Conservation (phyloP, 2,329 filamentous ascomycete species). For the Emericellopsis atlantica region DNA sequence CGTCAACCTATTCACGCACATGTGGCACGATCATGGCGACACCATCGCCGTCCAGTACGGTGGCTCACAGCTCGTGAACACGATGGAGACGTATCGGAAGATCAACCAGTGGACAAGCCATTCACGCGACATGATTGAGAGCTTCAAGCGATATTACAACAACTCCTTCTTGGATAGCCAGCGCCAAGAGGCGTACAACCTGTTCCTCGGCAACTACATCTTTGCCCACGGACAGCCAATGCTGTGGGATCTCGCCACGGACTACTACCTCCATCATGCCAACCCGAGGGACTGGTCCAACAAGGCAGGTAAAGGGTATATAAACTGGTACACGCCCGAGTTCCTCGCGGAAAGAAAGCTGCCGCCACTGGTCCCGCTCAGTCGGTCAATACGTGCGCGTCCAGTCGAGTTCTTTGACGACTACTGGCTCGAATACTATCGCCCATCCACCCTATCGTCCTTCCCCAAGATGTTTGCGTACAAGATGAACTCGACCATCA, state of each 20-base stretch:
- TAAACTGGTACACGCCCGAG: constrained; percentile 73
- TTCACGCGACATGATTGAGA: constrained; percentile 97
- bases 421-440: constrained; percentile 96
- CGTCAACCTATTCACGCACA: constrained; percentile 91
- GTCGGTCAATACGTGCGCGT: constrained; percentile 15
- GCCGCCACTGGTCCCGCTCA: constrained; percentile 29
- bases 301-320: constrained; percentile 57
- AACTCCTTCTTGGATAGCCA: constrained; percentile 98
- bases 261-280: constrained; percentile 91
- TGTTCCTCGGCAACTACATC: constrained; percentile 93
- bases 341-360: constrained; percentile 51
- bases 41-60: constrained; percentile 97
- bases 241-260: constrained; percentile 90
- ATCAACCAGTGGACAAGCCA: constrained; percentile 98
- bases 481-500: constrained; percentile 81
- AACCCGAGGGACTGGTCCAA: constrained; percentile 64
- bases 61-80: constrained; percentile 94
- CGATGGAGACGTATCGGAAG: constrained; percentile 97
- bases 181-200: constrained; percentile 92
- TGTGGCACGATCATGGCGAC: constrained; percentile 97
- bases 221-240: constrained; percentile 80
- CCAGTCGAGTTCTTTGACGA: constrained; percentile 63
- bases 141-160: constrained; percentile 97
- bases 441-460: constrained; percentile 74
- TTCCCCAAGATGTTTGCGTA: constrained; percentile 88